Evolutionary conservation across 805 yeast species (phyloP), one percentile per base, ranked within the genome.

Genomic region (Lipomyces spencermartinsiae): DNA sequence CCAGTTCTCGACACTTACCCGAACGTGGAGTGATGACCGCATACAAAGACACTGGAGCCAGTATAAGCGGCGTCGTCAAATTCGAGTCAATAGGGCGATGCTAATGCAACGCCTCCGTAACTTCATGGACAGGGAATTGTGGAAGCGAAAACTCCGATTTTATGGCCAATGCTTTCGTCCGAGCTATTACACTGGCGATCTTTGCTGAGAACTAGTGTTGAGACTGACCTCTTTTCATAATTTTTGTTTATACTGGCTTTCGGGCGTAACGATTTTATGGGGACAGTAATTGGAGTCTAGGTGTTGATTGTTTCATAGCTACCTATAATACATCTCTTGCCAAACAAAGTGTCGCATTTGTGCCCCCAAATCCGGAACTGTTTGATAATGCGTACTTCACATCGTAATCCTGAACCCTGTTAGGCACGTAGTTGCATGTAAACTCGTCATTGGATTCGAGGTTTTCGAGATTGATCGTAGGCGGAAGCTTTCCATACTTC

Each of bases 341-440:
- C 71, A 89, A 85, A 57, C 88, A 83, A 1, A 95, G 75, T 1
- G 96, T 84, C 6, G 96, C 89, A 78, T 95, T 95, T 4, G 96
- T 92, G 8, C 99, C 99, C 7, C 99, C 99, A 80, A 95, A 95
- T 0, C 99, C 99, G 80, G 96, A 94, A 73, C 97, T 92, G 75
- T 95, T 95, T 59, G 92, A 86, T 73, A 95, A 69, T 0, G 94
- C 98, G 71, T 85, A 83, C 2, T 83, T 74, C 3, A 90, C 76
- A 1, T 77, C 73, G 14, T 72, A 61, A 57, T 80, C 74, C n/a
- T 78, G 74, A 9, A 90, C 82, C 12, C 74, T 70, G 43, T 85
- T 80, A 0, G 86, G 83, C 6, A 89, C 88, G 73, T 89, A 90
- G 75, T 90, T 88, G 66, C 85, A 81, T 1, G 79, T 76, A 71